These are phyloP conservation scores for Sporothrix pseudoabietina DNA, from an alignment of 2,329 filamentous ascomycete species.

Conservation along the genomic window DNA sequence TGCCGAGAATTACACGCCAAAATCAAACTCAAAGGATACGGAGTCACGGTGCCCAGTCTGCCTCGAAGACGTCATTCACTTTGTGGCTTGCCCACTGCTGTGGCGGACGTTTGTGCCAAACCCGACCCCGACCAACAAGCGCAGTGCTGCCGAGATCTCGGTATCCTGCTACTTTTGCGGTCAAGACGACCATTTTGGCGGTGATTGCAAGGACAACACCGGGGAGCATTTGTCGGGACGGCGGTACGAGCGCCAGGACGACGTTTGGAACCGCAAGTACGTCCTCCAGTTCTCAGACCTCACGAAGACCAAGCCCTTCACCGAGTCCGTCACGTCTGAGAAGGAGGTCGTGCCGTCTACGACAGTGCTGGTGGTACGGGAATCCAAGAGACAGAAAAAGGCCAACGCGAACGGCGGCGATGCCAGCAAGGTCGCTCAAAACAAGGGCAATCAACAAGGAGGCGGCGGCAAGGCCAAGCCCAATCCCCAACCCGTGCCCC, in stretches of 20 bases:
- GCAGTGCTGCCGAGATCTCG: slow-evolving; percentile 54
- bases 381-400: slow-evolving; percentile 18
- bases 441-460: not conserved
- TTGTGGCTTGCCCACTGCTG: slow-evolving; percentile 43
- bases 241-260: slow-evolving; percentile 38
- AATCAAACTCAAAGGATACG: not conserved
- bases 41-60: slow-evolving; percentile 24
- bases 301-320: not conserved
- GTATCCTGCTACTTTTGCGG: slow-evolving; percentile 62
- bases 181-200: slow-evolving; percentile 56
- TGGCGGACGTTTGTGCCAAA: slow-evolving; percentile 60
- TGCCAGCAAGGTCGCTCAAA: not conserved
- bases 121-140: slow-evolving; percentile 43
- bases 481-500: not conserved
- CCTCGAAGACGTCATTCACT: slow-evolving; percentile 1
- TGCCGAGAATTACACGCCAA: not conserved
- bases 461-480: not conserved
- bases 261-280: slow-evolving; percentile 54
- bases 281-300: slow-evolving; percentile 12
- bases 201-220: slow-evolving; percentile 52
- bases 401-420: not conserved
- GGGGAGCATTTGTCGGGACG: slow-evolving; percentile 33
- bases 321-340: not conserved
- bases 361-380: not conserved
- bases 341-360: not conserved